A percentile compares a stretch with the other conserved stretches of the same genome.
phyloP scores from a whole-genome alignment of 2,329 filamentous ascomycete species.

The Colletotrichum filicis region DNA sequence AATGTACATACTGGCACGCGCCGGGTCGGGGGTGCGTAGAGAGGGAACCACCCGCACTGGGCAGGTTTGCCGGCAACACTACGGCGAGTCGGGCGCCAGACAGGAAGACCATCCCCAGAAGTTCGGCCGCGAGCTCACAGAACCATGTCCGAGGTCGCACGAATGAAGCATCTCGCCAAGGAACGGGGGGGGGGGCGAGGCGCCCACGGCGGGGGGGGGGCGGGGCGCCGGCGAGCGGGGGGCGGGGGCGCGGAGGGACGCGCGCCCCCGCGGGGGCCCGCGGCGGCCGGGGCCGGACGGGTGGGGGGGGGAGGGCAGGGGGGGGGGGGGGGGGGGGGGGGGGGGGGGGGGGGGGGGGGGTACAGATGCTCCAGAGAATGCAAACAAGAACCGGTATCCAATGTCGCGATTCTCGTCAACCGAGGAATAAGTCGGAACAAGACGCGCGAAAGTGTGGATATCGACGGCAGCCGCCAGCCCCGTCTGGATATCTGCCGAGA shows the following conservation, averaged over 20 bases:
- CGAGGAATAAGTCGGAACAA: slow-evolving; percentile 25
- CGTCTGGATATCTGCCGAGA: slow-evolving; percentile 7
- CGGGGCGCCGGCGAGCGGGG: too few species aligned
- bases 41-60: slow-evolving; percentile 15
- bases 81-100: slow-evolving; percentile 1
- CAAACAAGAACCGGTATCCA: not conserved
- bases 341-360: not conserved
- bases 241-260: too few species aligned
- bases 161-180: slow-evolving; percentile 22
- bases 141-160: slow-evolving; percentile 29
- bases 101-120: slow-evolving; percentile 9
- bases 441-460: not conserved
- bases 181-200: not conserved
- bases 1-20: slow-evolving; percentile 17
- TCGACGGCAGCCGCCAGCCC: not conserved
- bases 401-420: slow-evolving; percentile 15
- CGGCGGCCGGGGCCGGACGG: too few species aligned
- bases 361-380: slow-evolving; percentile 4
- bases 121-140: slow-evolving; percentile 11
- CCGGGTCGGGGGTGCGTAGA: slow-evolving; percentile 22
- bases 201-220: too few species aligned
- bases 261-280: too few species aligned
- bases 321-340: not conserved
- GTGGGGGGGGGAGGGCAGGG: too few species aligned
- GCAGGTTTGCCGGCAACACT: slow-evolving; percentile 19